Evolutionary conservation across 306 rosid species (phyloP), one percentile per base, ranked within the genome.

Genomic region (Potentilla sterilis): DNA sequence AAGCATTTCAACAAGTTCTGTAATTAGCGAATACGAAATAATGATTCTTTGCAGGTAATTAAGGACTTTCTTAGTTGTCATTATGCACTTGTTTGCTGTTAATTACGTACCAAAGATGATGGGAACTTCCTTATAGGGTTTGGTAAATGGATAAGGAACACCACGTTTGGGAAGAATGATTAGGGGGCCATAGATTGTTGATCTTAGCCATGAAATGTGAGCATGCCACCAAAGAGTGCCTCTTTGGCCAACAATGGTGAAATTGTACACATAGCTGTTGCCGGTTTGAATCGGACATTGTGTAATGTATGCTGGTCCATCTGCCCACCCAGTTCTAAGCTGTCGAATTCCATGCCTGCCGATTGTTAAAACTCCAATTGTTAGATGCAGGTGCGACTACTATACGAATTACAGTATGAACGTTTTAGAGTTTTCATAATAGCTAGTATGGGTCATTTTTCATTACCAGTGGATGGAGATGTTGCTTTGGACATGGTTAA

Each of bases 161-260:
- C 84, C 85, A 58, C 5, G 81, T 77, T 86, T 86, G 1, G 90
- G 90, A 72, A 86, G 88, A 71, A 89, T 85, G 77, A 86, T 66
- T 41, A 89, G 2, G 35, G 93, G 85, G 40, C 93, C 90, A 70
- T 86, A 82, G 44, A 88, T 6, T 52, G 91, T 84, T 72, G 91
- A 58, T 81, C 96, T 82, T 57, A 85, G 67, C 96, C 96, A 91
- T 14, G 93, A 87, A 24, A 87, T 82, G 66, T 91, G 93, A 2
- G 96, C 96, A 79, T 88, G 93, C 91, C 88, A 87, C 38, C 70
- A 85, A 73, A 90, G 91, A 75, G 93, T 88, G 47, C 93, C 93
- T 83, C 93, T 80, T 22, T 90, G 96, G 1, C 88, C 91, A 1
- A 69, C 71, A 22, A 88, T 70, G 21, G 91, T 88, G 82, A 61